These are phyloP conservation scores for Skeletonema grethae DNA, from an alignment of 108 stramenopile species.

Conservation along the genomic window DNA sequence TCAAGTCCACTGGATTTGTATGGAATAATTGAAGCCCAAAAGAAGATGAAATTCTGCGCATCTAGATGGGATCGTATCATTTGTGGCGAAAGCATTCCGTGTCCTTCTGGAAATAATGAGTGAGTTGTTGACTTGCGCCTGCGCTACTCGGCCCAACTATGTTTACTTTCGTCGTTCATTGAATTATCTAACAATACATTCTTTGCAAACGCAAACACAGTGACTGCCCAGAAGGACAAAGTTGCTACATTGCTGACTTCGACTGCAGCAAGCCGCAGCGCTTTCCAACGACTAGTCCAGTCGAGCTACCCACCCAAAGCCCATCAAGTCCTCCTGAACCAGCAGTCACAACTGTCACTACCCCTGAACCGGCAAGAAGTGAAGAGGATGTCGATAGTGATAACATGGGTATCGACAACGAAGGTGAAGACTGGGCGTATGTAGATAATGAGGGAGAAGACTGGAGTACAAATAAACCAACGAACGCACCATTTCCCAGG, in stretches of 20 bases:
- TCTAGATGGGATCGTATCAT: constrained; percentile 20
- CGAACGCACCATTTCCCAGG: constrained; percentile 19
- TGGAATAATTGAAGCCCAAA: constrained; percentile 23
- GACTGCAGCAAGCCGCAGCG: constrained; percentile 29
- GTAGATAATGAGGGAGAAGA: constrained; percentile 46
- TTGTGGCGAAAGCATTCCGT: constrained; percentile 30
- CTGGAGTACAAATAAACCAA: constrained; percentile 29
- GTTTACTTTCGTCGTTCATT: neutral
- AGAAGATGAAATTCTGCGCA: constrained; percentile 28
- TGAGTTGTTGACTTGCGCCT: neutral
- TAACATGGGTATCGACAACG: constrained; percentile 2
- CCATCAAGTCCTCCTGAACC: neutral
- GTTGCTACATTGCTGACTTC: constrained; percentile 8
- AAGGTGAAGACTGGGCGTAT: constrained; percentile 35
- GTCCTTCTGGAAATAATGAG: constrained; percentile 22
- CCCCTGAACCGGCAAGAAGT: neutral
- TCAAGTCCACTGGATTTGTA: constrained; percentile 31
- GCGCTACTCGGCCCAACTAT: neutral
- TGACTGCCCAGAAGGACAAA: constrained; percentile 26
- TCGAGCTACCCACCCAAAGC: neutral
- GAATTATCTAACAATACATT: neutral
- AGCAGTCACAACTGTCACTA: neutral
- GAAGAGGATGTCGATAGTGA: neutral
- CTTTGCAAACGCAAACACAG: neutral
- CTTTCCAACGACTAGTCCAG: neutral